A percentile compares a stretch with the other conserved stretches of the same genome.
These are phyloP conservation scores for Podospora sp. DNA, from an alignment of 495 filamentous ascomycete species.

Conservation along the genomic window DNA sequence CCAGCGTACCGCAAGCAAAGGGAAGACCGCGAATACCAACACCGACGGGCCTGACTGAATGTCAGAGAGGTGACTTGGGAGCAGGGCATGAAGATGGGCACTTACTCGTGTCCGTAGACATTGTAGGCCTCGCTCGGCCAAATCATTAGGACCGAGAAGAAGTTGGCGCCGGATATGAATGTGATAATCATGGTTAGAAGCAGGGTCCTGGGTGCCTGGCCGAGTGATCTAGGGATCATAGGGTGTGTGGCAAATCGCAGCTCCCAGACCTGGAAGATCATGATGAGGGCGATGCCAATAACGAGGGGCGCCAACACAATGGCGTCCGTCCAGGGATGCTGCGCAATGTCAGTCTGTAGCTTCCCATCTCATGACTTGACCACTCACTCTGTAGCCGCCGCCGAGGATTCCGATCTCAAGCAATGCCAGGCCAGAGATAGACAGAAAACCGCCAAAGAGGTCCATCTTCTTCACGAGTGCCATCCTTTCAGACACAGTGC, in stretches of 20 bases:
- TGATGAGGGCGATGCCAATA: slow-evolving; percentile 58
- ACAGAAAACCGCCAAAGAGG: slow-evolving; percentile 67
- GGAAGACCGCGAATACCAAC: slow-evolving; percentile 69
- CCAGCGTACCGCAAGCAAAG: slow-evolving; percentile 64
- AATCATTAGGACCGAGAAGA: slow-evolving; percentile 73
- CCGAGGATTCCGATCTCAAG: slow-evolving; percentile 71
- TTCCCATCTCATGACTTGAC: neutral
- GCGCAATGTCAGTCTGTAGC: neutral
- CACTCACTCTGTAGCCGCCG: slow-evolving; percentile 61
- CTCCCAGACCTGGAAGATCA: slow-evolving; percentile 65
- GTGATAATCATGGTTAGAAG: slow-evolving; percentile 69
- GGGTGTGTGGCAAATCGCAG: slow-evolving; percentile 62
- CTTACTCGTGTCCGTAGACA: slow-evolving; percentile 66
- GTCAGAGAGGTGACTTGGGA: neutral
- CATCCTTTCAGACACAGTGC: slow-evolving; percentile 46
- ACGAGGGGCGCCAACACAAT: slow-evolving; percentile 57
- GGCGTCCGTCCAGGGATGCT: slow-evolving; percentile 42
- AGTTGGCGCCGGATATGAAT: slow-evolving; percentile 73
- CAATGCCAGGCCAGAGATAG: slow-evolving; percentile 63
- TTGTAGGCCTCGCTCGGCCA: slow-evolving; percentile 78
- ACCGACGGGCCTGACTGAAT: slow-evolving; percentile 49
- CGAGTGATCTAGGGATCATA: slow-evolving; percentile 66
- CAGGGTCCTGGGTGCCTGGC: slow-evolving; percentile 65
- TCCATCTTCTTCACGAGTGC: slow-evolving; percentile 63
- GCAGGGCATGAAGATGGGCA: too few relatives aligned